A percentile compares a stretch with the other conserved stretches of the same genome.
These are phyloP conservation scores for Myrica gale DNA, from an alignment of 306 rosid species.

Conservation along the genomic window DNA sequence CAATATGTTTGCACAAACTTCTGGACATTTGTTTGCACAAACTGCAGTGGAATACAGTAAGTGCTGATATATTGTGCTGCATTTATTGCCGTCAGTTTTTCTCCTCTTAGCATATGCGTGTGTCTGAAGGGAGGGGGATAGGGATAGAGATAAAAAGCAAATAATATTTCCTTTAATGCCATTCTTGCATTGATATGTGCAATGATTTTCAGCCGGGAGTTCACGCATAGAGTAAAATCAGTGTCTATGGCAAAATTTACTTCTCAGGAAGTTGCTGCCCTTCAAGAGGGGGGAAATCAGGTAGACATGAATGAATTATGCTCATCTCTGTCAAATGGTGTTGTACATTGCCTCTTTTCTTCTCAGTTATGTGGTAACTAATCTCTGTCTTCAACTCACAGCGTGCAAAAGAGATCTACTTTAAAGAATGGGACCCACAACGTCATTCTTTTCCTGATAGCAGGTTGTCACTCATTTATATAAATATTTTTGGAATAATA, in stretches of 20 bases:
- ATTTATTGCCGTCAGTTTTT: conserved; percentile 5
- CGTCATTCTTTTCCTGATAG: conserved; percentile 79
- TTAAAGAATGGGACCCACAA: conserved; percentile 88
- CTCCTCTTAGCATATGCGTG: background rate
- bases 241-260: conserved; percentile 96
- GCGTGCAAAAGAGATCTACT: conserved; percentile 82
- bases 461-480: conserved; percentile 45
- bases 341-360: conserved; percentile 19
- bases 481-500: too few relatives aligned
- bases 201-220: conserved; percentile 77
- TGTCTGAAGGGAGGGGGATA: background rate
- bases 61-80: conserved; percentile 31
- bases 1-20: conserved; percentile 97
- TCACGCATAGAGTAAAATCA: conserved; percentile 90
- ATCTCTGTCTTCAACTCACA: conserved; percentile 40
- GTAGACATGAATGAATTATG: conserved; percentile 37
- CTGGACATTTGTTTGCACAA: conserved; percentile 96
- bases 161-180: conserved; percentile 11
- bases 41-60: conserved; percentile 99
- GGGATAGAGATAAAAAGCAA: background rate
- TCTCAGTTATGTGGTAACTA: conserved; percentile 10
- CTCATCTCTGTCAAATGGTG: conserved; percentile 18
- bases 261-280: conserved; percentile 88
- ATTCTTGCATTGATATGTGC: conserved; percentile 24
- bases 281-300: conserved; percentile 97